Conservation (phyloP, 2,329 filamentous ascomycete genomes). For the Sclerotinia glacialis region DNA sequence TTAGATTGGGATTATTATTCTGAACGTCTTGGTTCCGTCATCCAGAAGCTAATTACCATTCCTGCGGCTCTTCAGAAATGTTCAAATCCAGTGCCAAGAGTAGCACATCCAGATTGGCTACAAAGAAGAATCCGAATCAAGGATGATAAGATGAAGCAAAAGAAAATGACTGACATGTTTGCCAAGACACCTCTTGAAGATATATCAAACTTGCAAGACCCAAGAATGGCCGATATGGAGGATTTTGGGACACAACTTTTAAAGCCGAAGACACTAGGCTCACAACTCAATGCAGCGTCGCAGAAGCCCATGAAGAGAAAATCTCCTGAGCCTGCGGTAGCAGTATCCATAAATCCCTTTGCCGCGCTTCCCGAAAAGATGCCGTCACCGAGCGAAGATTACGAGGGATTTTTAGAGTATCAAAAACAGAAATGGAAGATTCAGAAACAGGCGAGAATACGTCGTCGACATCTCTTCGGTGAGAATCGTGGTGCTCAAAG, state of each 20-base stretch:
- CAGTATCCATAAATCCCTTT: slow-evolving; percentile 71
- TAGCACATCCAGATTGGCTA: slow-evolving; percentile 94
- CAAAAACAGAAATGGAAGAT: slow-evolving; percentile 99
- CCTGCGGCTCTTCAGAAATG: slow-evolving; percentile 94
- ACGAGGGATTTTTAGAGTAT: slow-evolving; percentile 82
- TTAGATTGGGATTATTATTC: slow-evolving; percentile 98
- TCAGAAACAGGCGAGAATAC: slow-evolving; percentile 82
- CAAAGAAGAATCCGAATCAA: slow-evolving; percentile 90
- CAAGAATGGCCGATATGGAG: slow-evolving; percentile 66
- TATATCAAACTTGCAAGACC: slow-evolving; percentile 62
- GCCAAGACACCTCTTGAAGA: slow-evolving; percentile 69
- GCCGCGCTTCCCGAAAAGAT: slow-evolving; percentile 77
- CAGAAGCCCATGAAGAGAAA: slow-evolving; percentile 69
- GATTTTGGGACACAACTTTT: slow-evolving; percentile 71
- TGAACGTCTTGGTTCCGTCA: slow-evolving; percentile 91
- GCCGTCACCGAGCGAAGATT: slow-evolving; percentile 83
- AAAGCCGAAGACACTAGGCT: slow-evolving; percentile 59
- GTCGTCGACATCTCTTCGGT: slow-evolving; percentile 88
- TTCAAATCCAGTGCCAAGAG: slow-evolving; percentile 87
- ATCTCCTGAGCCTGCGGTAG: slow-evolving; percentile 60
- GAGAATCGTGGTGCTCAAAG: slow-evolving; percentile 70
- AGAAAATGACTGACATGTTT: slow-evolving; percentile 96
- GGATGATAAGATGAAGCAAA: slow-evolving; percentile 97
- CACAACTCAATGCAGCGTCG: slow-evolving; percentile 49
- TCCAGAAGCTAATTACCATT: slow-evolving; percentile 98